These are phyloP conservation scores for Hibiscus syriacus DNA, from an alignment of 345 rosid species.

Conservation along the genomic window DNA sequence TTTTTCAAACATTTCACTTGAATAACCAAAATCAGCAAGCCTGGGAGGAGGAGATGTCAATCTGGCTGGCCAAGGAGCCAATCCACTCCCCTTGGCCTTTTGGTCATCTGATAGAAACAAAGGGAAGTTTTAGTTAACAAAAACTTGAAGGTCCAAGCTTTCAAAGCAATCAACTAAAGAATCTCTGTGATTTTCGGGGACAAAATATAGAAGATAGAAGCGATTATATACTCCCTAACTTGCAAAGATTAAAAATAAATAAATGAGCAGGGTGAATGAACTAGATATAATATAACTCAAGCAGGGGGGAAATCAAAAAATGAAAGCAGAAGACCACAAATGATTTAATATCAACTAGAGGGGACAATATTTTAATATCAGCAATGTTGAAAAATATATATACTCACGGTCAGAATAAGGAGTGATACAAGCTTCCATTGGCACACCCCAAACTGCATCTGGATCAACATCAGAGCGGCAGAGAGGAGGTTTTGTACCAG, in stretches of 20 bases:
- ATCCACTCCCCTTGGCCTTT: constrained; percentile 68
- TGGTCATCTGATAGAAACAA: constrained; percentile 56
- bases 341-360: no score
- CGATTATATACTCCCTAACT: background rate
- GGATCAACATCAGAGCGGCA: no score
- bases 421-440: constrained; percentile 89
- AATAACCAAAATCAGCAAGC: constrained; percentile 86
- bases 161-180: background rate
- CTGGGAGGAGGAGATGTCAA: constrained; percentile 77
- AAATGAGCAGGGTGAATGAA: background rate
- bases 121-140: constrained; percentile 7
- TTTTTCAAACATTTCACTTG: constrained; percentile 68
- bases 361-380: no score
- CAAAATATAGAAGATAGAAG: background rate
- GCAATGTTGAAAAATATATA: no score
- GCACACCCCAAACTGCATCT: constrained; percentile 81
- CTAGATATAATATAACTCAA: background rate
- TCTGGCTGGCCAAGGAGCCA: constrained; percentile 99
- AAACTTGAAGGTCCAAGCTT: background rate
- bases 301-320: background rate
- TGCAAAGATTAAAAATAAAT: background rate
- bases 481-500: no score
- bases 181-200: background rate
- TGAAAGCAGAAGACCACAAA: background rate
- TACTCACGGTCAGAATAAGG: constrained; percentile 89